Base-by-base conservation (phyloP, 176 grass and related monocot species). In the Dendrocalamus sinicus region DNA sequence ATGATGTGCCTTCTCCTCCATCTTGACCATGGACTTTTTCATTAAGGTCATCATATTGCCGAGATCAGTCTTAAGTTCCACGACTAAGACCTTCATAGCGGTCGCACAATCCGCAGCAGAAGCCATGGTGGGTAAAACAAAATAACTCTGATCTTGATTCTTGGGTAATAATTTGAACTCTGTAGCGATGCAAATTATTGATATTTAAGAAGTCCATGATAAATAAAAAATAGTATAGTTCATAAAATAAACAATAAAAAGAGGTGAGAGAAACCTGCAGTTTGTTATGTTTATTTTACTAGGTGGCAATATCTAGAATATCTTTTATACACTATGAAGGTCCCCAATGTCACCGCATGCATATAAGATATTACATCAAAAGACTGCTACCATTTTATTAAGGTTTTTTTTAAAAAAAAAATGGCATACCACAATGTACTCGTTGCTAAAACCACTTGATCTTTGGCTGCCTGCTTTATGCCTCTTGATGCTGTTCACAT, bases 401-500 rank as follows among this genome's bases (percentile, higher is more conserved):
- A 83, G 32, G 37, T 9, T 80, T 58, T 23, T 8, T 37, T 14
- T 32, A 32, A 32, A 35, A 35, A 50, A 26, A 26, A 26, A 57
- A 52, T 68, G 76, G 20, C 94, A 78, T 94, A 96, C 94, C 96
- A 99, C 96, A 77, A 99, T 99, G 81, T 99, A 99, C 54, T 99
- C 96, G 20, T 94, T 99, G 81, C 93, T 99, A 87, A 99, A 99
- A 83, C 86, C 70, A 67, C 60, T 92, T 28, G 90, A 94, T 79
- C 82, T 81, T 94, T 86, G 86, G 47, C 72, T 89, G 47, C 82
- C 78, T 81, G 84, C 80, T 37, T 96, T 99, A 73, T 91, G 91
- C 79, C 96, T 99, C 87, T 88, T 96, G 87, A 99, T 96, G 72
- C 80, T 99, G 77, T 99, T 99, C 61, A 99, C 92, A 86, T 99